Base-by-base conservation (phyloP, 2,329 filamentous ascomycete species). In the Fusarium annulatum region DNA sequence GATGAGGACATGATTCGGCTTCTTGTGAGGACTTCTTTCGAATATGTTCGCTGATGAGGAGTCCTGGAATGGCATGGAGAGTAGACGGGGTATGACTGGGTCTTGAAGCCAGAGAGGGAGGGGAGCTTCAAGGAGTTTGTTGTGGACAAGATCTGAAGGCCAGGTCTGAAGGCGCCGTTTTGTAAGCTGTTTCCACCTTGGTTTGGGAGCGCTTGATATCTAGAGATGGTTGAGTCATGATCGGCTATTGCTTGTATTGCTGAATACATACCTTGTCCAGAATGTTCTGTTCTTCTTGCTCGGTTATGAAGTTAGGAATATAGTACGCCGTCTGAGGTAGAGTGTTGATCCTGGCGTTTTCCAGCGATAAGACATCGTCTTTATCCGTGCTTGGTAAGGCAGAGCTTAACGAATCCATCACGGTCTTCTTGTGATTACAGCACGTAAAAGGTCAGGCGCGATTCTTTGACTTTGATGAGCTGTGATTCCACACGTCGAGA, bases 81-180 rank as follows among this genome's bases (percentile, higher is more conserved):
- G 80, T 8, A 92, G 78, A 56, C 90, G 92, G 7, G 89, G 82
- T 57, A 96, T 83, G 52, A 97, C 85, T 6, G 94, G 94, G 1
- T 88, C 84, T 41, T 87, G 83, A 10, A 98, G 90, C 91, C 94
- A 98, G 10, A 84, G 56, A 19, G 96, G 95, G 11, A 98, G 86
- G 11, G 91, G 87, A 6, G 91, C 87, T 59, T 92, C 90, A 30
- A 98, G 86, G 2, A 99, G 88, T 21, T 90, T 92, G 81, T 97
- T 88, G 61, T 91, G 89, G 41, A 94, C 92, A 15, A 98, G 89
- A 64, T 94, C 90, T 5, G 94, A 96, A 3, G 96, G 96, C 88
- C 95, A 94, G 2, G 94, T 94, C 86, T 98, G 95, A 2, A 99
- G 89, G 46, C 96, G 92, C 62, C 96, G 93, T 81, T 95, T 94